phyloP scores from a whole-genome alignment of 2,329 filamentous ascomycete genomes.

The Paecilomyces niveus region DNA sequence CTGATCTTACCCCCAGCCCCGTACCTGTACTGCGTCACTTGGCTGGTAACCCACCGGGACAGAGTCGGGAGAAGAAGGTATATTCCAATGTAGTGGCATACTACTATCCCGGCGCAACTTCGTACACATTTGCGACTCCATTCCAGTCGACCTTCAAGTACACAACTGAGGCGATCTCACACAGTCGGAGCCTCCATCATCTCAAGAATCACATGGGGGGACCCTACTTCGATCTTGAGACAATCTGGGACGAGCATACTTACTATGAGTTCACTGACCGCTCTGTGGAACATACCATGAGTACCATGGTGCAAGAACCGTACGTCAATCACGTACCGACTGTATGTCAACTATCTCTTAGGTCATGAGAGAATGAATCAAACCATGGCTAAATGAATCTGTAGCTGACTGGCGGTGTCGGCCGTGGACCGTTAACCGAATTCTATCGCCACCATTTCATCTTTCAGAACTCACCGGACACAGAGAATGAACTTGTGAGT shows the following conservation, averaged over 20 bases:
- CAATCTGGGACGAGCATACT: slow-evolving; percentile 73
- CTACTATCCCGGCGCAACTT: too few species aligned
- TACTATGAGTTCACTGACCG: slow-evolving; percentile 63
- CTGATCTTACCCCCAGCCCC: too few species aligned
- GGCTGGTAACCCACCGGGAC: too few species aligned
- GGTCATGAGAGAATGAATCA: not conserved
- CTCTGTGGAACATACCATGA: slow-evolving; percentile 66
- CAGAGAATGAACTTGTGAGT: slow-evolving; percentile 60
- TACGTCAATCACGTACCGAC: slow-evolving; percentile 75
- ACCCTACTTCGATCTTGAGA: slow-evolving; percentile 66
- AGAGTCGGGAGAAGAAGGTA: too few species aligned
- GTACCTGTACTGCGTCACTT: too few species aligned
- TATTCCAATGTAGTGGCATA: too few species aligned
- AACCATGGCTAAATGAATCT: not conserved
- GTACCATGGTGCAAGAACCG: slow-evolving; percentile 72
- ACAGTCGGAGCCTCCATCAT: slow-evolving; percentile 60
- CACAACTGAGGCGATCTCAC: slow-evolving; percentile 52
- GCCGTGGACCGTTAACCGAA: slow-evolving; percentile 52
- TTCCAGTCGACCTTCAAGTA: slow-evolving; percentile 44
- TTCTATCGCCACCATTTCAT: slow-evolving; percentile 74
- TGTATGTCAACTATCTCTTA: slow-evolving; percentile 30
- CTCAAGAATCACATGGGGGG: slow-evolving; percentile 57
- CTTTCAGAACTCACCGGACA: slow-evolving; percentile 63
- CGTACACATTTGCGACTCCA: too few species aligned
- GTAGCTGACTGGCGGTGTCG: slow-evolving; percentile 60